Base-by-base conservation (phyloP, 371 early-diverging fungal species). In the Syncephalastrum racemosum region DNA sequence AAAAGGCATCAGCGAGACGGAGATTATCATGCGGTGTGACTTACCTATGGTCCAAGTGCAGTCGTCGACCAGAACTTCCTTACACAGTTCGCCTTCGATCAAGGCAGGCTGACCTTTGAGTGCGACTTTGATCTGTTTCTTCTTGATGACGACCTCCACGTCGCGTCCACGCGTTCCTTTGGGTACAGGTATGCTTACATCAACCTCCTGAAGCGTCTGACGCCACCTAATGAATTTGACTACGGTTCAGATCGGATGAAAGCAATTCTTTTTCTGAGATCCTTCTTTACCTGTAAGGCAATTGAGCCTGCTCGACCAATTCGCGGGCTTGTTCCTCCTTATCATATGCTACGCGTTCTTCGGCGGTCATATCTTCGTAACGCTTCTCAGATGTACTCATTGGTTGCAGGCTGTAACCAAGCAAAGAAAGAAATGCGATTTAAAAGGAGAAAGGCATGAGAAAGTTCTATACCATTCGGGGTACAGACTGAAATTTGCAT, bases 191-290 rank as follows among this genome's bases (percentile, higher is more conserved):
- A 93, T 70, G 0, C 81, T 72, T 5, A 96, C 54, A 58, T 90
- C 91, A 1, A 96, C 91, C 40, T 96, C 95, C 58, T 79, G 79
- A 54, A 96, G 76, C 1, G 92, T 92, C 71, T 96, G 96, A 51
- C 74, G 83, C 95, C 95, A 94, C 44, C 73, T 77, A 75, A 40
- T 10, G 27, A 24, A 16, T 1, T 10, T 31, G 10, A 31, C 10
- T 12, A 31, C 36, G 12, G 10, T 31, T 5, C 6, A 31, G 36
- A 31, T 31, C 36, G 10, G 12, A 2, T 10, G 36, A 5, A 2
- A 0, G 36, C 36, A 10, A 5, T 31, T 0, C 10, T 31, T 12
- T 3, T 31, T 31, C 12, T 7, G 36, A 8, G 36, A 10, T 31
- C 36, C n/a, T n/a, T 31, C 36, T 31, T 31, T 31, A 79, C 79